Percentiles rank a stretch among this genome's conserved stretches.
These are phyloP conservation scores for Cicer yamashitae DNA, from an alignment of 306 rosid genomes.

Conservation along the genomic window DNA sequence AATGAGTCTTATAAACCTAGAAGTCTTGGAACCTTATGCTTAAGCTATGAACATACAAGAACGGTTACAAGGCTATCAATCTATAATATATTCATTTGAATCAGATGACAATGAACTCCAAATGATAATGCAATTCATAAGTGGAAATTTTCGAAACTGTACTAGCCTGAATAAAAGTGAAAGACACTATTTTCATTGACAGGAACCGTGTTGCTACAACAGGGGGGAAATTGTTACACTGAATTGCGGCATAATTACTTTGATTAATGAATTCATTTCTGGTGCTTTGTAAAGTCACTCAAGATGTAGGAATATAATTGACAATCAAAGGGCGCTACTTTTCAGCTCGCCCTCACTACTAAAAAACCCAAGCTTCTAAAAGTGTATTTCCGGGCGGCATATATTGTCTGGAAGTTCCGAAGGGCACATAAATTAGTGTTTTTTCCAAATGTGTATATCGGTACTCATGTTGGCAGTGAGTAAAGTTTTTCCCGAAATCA, in stretches of 20 bases:
- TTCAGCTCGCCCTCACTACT: too few relatives aligned
- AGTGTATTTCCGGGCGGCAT: too few relatives aligned
- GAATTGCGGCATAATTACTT: slow-evolving; percentile 11
- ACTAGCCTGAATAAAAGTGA: neutral
- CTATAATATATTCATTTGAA: neutral
- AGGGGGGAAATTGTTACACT: slow-evolving; percentile 1
- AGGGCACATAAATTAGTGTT: too few relatives aligned
- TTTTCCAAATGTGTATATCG: too few relatives aligned
- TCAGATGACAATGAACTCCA: neutral
- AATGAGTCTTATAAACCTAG: neutral
- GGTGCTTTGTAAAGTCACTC: neutral
- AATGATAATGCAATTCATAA: slow-evolving; percentile 7
- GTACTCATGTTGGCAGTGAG: too few relatives aligned
- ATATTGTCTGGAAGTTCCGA: too few relatives aligned
- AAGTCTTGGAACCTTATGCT: slow-evolving; percentile 18
- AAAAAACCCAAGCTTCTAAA: too few relatives aligned
- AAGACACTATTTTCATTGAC: neutral
- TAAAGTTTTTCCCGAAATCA: neutral
- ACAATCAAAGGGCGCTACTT: neutral
- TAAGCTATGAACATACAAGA: slow-evolving; percentile 15
- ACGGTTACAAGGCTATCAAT: neutral
- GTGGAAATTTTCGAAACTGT: neutral
- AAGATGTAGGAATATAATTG: neutral
- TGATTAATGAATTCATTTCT: neutral
- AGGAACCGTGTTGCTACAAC: neutral